phyloP scores from a whole-genome alignment of 768 basidiomycete genomes.

The Podaxis mareebaensis region DNA sequence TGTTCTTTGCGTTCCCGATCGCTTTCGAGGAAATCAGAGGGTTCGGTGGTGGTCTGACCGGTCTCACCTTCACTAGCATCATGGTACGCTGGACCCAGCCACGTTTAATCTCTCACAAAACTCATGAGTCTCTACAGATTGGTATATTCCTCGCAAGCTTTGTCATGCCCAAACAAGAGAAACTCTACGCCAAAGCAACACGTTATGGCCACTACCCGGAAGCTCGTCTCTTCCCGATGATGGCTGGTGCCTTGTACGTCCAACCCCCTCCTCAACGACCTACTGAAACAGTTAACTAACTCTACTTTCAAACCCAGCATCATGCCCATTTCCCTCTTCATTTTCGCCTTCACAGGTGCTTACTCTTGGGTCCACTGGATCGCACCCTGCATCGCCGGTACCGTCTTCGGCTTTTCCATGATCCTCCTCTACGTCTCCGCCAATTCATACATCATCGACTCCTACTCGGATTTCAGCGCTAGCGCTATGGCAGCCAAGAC shows the following conservation, averaged over 20 bases:
- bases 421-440: conserved; percentile 44
- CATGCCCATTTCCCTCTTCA: conserved; percentile 41
- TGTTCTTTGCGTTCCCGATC: conserved; percentile 48
- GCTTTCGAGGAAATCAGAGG: conserved; percentile 40
- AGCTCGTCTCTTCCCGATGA: conserved; percentile 43
- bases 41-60: conserved; percentile 39
- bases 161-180: conserved; percentile 36
- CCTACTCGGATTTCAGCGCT: conserved; percentile 41
- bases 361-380: conserved; percentile 41
- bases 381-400: conserved; percentile 36
- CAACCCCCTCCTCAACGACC: background rate
- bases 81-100: conserved; percentile 27
- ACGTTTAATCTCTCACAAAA: no score
- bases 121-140: conserved; percentile 21
- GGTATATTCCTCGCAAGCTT: conserved; percentile 34
- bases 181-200: conserved; percentile 31
- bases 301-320: conserved; percentile 23
- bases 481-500: conserved; percentile 48
- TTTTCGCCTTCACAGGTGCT: conserved; percentile 47
- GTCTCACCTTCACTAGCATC: conserved; percentile 45
- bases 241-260: conserved; percentile 39
- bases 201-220: conserved; percentile 40
- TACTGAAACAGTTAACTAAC: background rate
- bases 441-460: conserved; percentile 47
- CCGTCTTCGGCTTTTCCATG: conserved; percentile 42